Base-by-base conservation (phyloP, 148 eudicot genomes). In the Euryodendron excelsum region DNA sequence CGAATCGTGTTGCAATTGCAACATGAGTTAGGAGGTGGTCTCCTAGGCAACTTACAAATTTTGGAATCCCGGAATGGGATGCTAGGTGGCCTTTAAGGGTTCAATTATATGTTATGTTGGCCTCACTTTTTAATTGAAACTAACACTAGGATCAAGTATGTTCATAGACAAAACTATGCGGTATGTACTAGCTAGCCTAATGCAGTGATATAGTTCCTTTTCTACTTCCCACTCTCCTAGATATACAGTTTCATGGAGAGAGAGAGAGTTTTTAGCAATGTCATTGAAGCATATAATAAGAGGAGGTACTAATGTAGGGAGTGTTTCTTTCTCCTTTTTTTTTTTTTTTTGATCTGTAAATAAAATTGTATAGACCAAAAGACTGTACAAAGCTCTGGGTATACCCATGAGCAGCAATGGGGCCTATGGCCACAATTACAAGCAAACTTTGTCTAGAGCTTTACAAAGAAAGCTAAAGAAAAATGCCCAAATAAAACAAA, bases 61-160 rank as follows among this genome's bases (percentile, higher is more conserved):
- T 50, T 31, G 52, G 30, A 63, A 15, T 36, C 27, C 11, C n/a
- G n/a, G n/a, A n/a, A n/a, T n/a, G n/a, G n/a, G 59, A 48, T 41
- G 63, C 72, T 52, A 48, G 76, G 47, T 34, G 59, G 41, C 65
- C 1, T 66, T 18, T 52, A 18, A 33, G 44, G 36, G 77, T 44
- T 28, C 39, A 62, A n/a, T 60, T 73, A 73, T 73, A 33, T 34
- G 50, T 10, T 65, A 33, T 76, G 44, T 7, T 31, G 30, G 34
- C n/a, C 41, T 68, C n/a, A 14, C 3, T 70, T 39, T 55, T 47
- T 61, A 76, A 30, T 75, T 55, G 33, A 73, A 75, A 84, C 59
- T 39, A 69, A 74, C 84, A 60, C 82, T 74, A 13, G 70, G 79
- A 72, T 82, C 84, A 84, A 84, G 87, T 81, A 78, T 78, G 84